Evolutionary conservation across 495 filamentous ascomycete species (phyloP).

Genomic region (Gamarada debralockiae): DNA sequence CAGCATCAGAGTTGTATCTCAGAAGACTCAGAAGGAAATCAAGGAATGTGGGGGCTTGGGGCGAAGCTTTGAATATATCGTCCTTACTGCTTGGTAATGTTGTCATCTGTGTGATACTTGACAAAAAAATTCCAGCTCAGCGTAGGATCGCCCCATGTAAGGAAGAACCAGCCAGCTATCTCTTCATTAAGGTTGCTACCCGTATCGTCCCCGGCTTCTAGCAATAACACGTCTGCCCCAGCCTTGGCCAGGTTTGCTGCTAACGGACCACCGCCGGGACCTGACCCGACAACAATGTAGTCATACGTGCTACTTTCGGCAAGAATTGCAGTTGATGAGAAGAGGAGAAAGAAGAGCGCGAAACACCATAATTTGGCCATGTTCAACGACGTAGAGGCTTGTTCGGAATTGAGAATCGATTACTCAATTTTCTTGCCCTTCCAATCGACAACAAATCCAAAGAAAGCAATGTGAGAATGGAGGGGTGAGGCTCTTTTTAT

Average conservation of each 20-base stretch:
- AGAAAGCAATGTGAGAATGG: too few relatives aligned
- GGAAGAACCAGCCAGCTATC: constrained; percentile 1
- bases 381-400: background rate
- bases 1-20: too few relatives aligned
- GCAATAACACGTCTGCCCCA: constrained; percentile 53
- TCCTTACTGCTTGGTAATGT: too few relatives aligned
- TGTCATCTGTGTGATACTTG: constrained; percentile 38
- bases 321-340: background rate
- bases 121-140: constrained; percentile 45
- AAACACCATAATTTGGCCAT: background rate
- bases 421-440: too few relatives aligned
- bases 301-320: constrained; percentile 38
- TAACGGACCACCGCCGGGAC: constrained; percentile 60
- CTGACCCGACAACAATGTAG: constrained; percentile 64
- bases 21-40: too few relatives aligned
- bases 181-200: constrained; percentile 29
- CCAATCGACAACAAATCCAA: too few relatives aligned
- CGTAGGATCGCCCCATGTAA: constrained; percentile 23
- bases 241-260: constrained; percentile 57
- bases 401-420: too few relatives aligned
- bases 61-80: too few relatives aligned
- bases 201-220: constrained; percentile 63
- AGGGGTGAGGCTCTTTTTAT: too few relatives aligned
- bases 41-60: too few relatives aligned
- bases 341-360: background rate